Conservation (phyloP, 2,329 filamentous ascomycete species). For the Aspergillus ochraceus region DNA sequence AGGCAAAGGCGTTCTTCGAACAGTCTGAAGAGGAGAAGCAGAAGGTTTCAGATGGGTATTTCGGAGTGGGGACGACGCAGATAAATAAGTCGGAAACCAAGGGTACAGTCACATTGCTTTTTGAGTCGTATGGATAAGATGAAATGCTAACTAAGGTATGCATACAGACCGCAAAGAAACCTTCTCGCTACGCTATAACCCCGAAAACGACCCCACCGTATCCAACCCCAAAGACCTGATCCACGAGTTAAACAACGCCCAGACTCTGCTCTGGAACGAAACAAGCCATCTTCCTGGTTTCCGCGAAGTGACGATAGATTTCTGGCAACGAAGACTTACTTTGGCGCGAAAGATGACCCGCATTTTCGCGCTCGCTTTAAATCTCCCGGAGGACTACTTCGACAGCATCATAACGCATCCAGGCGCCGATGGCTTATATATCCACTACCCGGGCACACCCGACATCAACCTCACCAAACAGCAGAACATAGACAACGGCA, state of each 20-base stretch:
- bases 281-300: conserved; percentile 47
- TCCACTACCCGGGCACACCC: conserved; percentile 47
- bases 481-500: conserved; percentile 36
- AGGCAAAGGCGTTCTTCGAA: conserved; percentile 46
- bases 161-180: conserved; percentile 52
- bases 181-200: conserved; percentile 55
- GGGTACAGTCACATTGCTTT: conserved; percentile 16
- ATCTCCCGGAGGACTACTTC: conserved; percentile 56
- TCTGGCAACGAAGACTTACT: conserved; percentile 34
- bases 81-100: conserved; percentile 31
- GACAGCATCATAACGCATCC: conserved; percentile 56
- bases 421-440: conserved; percentile 45
- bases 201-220: conserved; percentile 51
- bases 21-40: conserved; percentile 49
- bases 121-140: too few species aligned
- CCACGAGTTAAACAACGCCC: conserved; percentile 45
- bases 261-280: conserved; percentile 56
- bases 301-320: conserved; percentile 20
- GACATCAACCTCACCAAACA: conserved; percentile 23
- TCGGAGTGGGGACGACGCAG: conserved; percentile 28
- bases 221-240: conserved; percentile 45
- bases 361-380: conserved; percentile 57
- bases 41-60: conserved; percentile 49
- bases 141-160: neutral
- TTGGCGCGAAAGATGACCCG: conserved; percentile 54